Percentiles rank a stretch among this genome's conserved stretches.
Conservation (phyloP, 148 eudicot species). For the Amaranthus hypochondriacus region DNA sequence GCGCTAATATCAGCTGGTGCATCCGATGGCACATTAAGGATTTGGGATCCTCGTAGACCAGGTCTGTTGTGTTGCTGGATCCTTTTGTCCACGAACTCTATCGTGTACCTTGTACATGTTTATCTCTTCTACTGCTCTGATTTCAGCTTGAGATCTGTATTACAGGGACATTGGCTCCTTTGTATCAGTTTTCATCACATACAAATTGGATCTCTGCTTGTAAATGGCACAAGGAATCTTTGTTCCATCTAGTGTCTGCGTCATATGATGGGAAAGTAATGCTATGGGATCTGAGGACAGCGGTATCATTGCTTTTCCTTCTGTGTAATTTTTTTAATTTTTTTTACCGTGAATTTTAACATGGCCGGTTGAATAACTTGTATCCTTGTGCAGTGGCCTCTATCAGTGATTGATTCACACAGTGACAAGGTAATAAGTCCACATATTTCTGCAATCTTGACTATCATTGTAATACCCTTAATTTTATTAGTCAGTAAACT, state of each 20-base stretch:
- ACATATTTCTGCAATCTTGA: neutral
- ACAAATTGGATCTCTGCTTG: conserved; percentile 82
- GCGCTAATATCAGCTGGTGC: conserved; percentile 82
- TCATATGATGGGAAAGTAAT: conserved; percentile 93
- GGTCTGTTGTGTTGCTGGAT: conserved; percentile 32
- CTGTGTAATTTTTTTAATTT: neutral
- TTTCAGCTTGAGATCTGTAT: conserved; percentile 11
- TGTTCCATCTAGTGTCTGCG: conserved; percentile 79
- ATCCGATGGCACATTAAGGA: conserved; percentile 75
- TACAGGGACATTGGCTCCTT: conserved; percentile 78
- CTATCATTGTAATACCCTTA: neutral
- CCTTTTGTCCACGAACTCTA: neutral
- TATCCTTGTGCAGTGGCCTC: conserved; percentile 69
- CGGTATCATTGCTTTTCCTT: conserved; percentile 38
- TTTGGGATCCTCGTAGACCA: conserved; percentile 99
- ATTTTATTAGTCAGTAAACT: neutral
- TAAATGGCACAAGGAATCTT: conserved; percentile 88
- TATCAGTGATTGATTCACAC: conserved; percentile 72
- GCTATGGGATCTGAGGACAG: conserved; percentile 94
- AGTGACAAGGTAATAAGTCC: conserved; percentile 65
- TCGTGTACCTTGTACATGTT: neutral
- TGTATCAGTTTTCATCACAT: conserved; percentile 82
- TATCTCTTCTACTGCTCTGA: neutral
- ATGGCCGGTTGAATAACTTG: conserved; percentile 11
- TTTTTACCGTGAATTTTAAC: neutral